Evolutionary conservation across 1,139 yeast genomes (phyloP), one percentile per base, ranked within the genome.

Genomic region (Suhomyces bolitotheri): DNA sequence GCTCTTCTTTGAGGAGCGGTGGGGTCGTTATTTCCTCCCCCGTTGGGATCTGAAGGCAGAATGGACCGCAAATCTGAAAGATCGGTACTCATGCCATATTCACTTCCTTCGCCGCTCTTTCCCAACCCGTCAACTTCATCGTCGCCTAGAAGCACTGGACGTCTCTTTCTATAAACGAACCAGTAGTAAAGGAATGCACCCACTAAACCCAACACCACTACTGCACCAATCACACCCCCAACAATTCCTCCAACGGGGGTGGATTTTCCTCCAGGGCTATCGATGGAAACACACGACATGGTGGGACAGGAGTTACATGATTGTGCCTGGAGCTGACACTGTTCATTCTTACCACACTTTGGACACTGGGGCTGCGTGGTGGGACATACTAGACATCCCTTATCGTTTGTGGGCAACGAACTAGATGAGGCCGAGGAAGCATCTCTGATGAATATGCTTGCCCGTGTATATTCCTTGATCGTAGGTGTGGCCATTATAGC

Each of bases 221-320:
- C 16, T 12, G 76, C 78, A 8, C 82, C 85, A 2, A 76, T 67
- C 2, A 78, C 78, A 17, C 86, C 86, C 5, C 86, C 89, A 0
- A 79, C 78, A 2, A 81, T 73, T 2, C 79, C 85, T 13, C 87
- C 86, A 9, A 63, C 49, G 3, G 64, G 61, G 7, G 58, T 46
- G 19, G 32, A 36, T 11, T 34, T 30, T 10, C 38, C 29, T 6
- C 20, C 20, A 12, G 31, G 14, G 2, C 27, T 7, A n/a, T 22
- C 13, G 13, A 44, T 36, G 2, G 53, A 51, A 2, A 62, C 59
- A 56, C 90, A 83, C 45, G 68, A 70, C n/a, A 73, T 70, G 12
- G 58, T 54, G 0, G 89, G 76, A 58, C 94, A 84, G 36, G 62
- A 39, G 7, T 54, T 34, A 51, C 90, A 82, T 14, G 27, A 22